Conservation (phyloP, 495 filamentous ascomycete genomes). For the Xylaria grammica region DNA sequence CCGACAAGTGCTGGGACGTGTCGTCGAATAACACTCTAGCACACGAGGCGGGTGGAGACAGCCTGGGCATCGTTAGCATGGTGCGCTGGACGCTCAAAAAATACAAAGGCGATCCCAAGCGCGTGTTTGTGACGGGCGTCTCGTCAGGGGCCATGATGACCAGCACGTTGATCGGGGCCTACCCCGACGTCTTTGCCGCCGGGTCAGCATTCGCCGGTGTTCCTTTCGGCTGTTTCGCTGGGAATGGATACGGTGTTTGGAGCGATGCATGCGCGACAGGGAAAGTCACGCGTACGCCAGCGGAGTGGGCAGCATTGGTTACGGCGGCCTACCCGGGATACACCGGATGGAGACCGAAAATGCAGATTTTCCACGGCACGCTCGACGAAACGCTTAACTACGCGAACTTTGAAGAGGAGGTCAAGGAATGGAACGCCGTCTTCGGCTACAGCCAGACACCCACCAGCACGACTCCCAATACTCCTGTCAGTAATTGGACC, state of each 20-base stretch:
- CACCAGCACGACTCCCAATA: constrained; percentile 37
- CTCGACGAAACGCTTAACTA: constrained; percentile 53
- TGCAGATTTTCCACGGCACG: constrained; percentile 62
- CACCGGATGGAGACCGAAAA: constrained; percentile 56
- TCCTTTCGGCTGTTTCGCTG: constrained; percentile 63
- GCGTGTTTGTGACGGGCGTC: constrained; percentile 55
- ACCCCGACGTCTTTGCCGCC: constrained; percentile 49
- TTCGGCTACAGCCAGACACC: constrained; percentile 36
- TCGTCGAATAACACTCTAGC: constrained; percentile 57
- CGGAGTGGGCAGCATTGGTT: constrained; percentile 52
- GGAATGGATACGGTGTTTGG: constrained; percentile 51
- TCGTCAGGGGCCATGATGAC: constrained; percentile 61
- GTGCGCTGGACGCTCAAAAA: constrained; percentile 53
- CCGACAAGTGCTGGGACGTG: constrained; percentile 64
- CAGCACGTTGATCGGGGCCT: constrained; percentile 41
- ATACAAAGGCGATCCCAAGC: constrained; percentile 48
- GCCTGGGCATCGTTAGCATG: constrained; percentile 66
- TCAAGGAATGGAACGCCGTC: constrained; percentile 57
- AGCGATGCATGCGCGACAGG: constrained; percentile 51
- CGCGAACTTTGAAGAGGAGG: constrained; percentile 54
- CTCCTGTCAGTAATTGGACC: constrained; percentile 49
- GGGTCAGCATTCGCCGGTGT: constrained; percentile 64
- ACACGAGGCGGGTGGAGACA: constrained; percentile 64
- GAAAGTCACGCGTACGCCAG: constrained; percentile 42
- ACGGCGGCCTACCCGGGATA: constrained; percentile 54